phyloP scores from a whole-genome alignment of 352 stramenopile species.

The Phytopythium delawarense region DNA sequence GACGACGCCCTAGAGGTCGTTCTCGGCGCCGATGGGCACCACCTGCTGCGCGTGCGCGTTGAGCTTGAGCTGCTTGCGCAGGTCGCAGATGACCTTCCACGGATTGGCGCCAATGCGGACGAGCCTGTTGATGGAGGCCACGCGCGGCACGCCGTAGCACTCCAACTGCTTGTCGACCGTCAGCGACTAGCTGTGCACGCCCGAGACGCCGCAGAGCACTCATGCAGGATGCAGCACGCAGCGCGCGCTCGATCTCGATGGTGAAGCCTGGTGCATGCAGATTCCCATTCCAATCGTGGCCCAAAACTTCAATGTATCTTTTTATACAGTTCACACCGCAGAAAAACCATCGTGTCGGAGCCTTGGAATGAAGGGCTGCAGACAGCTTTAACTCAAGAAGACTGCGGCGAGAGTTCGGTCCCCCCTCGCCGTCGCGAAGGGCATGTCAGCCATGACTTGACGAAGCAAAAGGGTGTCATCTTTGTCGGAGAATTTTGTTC shows the following conservation, averaged over 20 bases:
- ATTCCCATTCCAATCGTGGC: too few species aligned
- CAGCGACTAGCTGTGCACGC: slow-evolving; percentile 97
- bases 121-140: slow-evolving; percentile 99
- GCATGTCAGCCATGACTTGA: too few species aligned
- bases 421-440: too few species aligned
- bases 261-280: too few species aligned
- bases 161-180: slow-evolving; percentile 95
- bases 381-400: too few species aligned
- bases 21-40: slow-evolving; percentile 97
- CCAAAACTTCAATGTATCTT: too few species aligned
- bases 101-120: slow-evolving; percentile 97
- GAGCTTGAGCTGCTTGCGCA: slow-evolving; percentile 95
- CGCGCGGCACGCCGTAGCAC: slow-evolving; percentile 97
- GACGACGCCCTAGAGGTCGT: slow-evolving; percentile 93
- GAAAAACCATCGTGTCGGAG: too few species aligned
- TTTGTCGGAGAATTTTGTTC: too few species aligned
- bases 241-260: slow-evolving; percentile 96
- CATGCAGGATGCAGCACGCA: slow-evolving; percentile 84
- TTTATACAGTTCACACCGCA: too few species aligned
- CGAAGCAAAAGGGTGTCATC: too few species aligned
- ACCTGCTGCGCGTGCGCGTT: slow-evolving; percentile 96
- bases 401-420: too few species aligned
- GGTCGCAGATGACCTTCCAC: slow-evolving; percentile 91
- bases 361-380: too few species aligned
- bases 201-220: slow-evolving; percentile 86